phyloP scores from a whole-genome alignment of 1,139 yeast genomes.

The Taphrina deformans region DNA sequence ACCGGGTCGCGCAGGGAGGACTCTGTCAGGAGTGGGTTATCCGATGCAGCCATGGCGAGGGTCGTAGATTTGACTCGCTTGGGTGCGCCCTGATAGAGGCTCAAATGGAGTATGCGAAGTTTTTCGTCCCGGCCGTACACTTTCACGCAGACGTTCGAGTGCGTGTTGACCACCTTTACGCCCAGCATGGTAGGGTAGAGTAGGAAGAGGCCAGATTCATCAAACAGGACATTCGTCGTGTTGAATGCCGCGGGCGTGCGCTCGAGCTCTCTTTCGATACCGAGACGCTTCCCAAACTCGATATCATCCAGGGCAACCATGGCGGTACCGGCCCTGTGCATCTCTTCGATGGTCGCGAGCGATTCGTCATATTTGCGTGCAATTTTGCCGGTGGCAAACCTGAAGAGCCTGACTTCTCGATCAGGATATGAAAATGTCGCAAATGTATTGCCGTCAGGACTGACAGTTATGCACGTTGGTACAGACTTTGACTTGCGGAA shows the following conservation, averaged over 20 bases:
- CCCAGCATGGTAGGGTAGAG: conserved; percentile 48
- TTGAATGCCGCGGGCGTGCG: conserved; percentile 39
- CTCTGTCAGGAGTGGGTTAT: conserved; percentile 48
- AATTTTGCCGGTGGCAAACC: conserved; percentile 48
- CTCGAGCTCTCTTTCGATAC: conserved; percentile 43
- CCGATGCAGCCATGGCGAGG: conserved; percentile 49
- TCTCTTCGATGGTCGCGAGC: conserved; percentile 41
- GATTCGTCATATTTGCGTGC: conserved; percentile 47
- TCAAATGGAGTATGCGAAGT: conserved; percentile 43
- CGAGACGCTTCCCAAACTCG: conserved; percentile 44
- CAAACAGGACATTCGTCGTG: conserved; percentile 43
- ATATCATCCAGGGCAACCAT: conserved; percentile 41
- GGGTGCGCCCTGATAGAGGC: conserved; percentile 46
- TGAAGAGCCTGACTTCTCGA: conserved; percentile 46
- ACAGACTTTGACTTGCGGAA: conserved; percentile 47
- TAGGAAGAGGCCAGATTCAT: conserved; percentile 47
- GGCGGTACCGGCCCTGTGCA: conserved; percentile 43
- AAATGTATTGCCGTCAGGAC: conserved; percentile 43
- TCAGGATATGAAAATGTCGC: conserved; percentile 47
- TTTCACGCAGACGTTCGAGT: conserved; percentile 43
- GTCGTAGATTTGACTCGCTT: conserved; percentile 42
- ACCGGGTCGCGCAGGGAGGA: conserved; percentile 47
- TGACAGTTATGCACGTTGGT: conserved; percentile 42
- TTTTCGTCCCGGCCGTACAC: conserved; percentile 48
- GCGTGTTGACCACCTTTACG: conserved; percentile 47